phyloP scores from a whole-genome alignment of 371 early-diverging fungal genomes.

The Zychaea mexicana region DNA sequence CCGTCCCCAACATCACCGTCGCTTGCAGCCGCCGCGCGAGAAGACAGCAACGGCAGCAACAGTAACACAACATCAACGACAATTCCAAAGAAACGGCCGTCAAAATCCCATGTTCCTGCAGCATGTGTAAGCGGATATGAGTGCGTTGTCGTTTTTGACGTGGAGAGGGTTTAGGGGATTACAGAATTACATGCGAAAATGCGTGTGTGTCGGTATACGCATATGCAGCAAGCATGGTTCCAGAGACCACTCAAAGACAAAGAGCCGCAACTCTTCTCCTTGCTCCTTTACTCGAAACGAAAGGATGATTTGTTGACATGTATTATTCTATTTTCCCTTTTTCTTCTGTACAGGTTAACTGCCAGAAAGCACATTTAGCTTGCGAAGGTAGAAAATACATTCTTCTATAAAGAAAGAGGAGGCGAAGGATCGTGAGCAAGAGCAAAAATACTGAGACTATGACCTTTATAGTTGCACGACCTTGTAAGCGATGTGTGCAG shows the following conservation, averaged over 20 bases:
- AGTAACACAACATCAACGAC: not conserved
- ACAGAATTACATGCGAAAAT: too few species aligned
- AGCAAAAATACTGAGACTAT: not conserved
- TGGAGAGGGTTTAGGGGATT: not conserved
- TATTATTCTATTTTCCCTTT: not conserved
- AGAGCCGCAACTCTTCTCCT: not conserved
- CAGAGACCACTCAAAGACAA: too few species aligned
- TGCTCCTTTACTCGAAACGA: not conserved
- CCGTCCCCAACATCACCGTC: conserved; percentile 10
- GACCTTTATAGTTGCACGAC: conserved; percentile 57
- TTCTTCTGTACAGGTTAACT: conserved; percentile 30
- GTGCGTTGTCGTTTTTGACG: not conserved
- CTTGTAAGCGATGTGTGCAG: conserved; percentile 75
- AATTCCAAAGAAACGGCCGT: conserved; percentile 13
- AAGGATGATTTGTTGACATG: not conserved
- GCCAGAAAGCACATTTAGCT: conserved; percentile 52
- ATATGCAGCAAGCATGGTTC: too few species aligned
- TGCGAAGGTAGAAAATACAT: conserved; percentile 61
- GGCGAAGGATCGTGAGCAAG: not conserved
- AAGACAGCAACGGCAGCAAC: not conserved
- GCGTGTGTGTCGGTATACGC: not conserved
- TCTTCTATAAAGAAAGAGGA: not conserved
- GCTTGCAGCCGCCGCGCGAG: not conserved
- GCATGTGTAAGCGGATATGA: conserved; percentile 21
- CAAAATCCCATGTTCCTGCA: conserved; percentile 22